These are phyloP conservation scores for Chalciporus piperatoides DNA, from an alignment of 1,284 basidiomycete genomes.

Conservation along the genomic window DNA sequence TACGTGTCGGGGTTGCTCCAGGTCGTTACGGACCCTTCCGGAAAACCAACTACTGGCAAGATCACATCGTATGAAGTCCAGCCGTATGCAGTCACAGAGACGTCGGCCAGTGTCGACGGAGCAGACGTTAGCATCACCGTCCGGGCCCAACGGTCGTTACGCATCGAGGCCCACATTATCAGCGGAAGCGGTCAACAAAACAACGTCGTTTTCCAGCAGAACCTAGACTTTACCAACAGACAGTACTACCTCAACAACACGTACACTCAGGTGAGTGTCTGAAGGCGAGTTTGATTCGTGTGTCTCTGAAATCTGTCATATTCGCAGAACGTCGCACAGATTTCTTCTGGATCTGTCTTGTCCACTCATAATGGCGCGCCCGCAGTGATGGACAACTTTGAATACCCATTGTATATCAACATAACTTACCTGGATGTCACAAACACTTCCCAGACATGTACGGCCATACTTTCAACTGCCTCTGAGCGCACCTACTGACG, in stretches of 20 bases:
- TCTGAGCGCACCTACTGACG: conserved; percentile 3
- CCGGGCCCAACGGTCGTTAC: conserved; percentile 40
- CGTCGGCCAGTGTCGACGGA: conserved; percentile 39
- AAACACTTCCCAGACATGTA: conserved; percentile 46
- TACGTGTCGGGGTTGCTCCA: conserved; percentile 71
- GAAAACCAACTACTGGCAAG: conserved; percentile 59
- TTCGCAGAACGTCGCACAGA: conserved; percentile 58
- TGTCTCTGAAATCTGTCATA: background rate
- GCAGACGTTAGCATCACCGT: conserved; percentile 51
- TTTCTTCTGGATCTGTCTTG: conserved; percentile 48
- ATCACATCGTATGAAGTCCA: conserved; percentile 57
- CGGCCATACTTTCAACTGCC: conserved; percentile 18
- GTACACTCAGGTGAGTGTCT: conserved; percentile 37
- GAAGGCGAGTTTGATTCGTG: background rate
- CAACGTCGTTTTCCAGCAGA: conserved; percentile 46
- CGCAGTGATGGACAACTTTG: conserved; percentile 55
- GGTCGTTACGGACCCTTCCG: conserved; percentile 61
- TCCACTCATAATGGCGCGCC: conserved; percentile 60
- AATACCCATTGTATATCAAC: conserved; percentile 64
- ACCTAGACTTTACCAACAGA: conserved; percentile 44
- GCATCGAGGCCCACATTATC: conserved; percentile 46
- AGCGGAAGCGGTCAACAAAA: conserved; percentile 48
- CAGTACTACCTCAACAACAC: conserved; percentile 46
- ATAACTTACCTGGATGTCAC: conserved; percentile 43
- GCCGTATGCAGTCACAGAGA: conserved; percentile 52